Evolutionary conservation across 2,329 filamentous ascomycete genomes (phyloP).

Genomic region (Balansia obtecta): DNA sequence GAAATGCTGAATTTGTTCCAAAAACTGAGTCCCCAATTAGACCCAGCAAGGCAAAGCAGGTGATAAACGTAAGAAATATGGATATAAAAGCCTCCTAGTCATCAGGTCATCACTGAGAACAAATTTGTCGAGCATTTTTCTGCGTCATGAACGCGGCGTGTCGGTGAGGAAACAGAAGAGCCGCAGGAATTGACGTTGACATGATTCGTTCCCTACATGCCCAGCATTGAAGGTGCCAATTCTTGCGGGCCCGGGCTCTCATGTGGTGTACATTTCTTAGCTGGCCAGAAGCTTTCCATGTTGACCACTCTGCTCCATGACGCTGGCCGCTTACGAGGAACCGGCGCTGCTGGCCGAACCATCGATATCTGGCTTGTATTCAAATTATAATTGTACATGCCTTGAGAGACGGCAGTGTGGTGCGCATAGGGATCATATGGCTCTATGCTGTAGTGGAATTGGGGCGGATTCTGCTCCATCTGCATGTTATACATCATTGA

Average conservation of each 20-base stretch:
- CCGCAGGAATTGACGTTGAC: background rate
- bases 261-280: slow-evolving; percentile 22
- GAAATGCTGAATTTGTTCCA: background rate
- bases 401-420: slow-evolving; percentile 8
- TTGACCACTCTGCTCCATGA: slow-evolving; percentile 26
- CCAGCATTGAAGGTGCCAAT: slow-evolving; percentile 13
- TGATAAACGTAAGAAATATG: background rate
- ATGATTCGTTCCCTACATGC: slow-evolving; percentile 11
- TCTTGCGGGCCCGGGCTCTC: slow-evolving; percentile 14
- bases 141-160: background rate
- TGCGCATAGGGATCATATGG: slow-evolving; percentile 8
- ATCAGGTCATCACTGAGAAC: background rate
- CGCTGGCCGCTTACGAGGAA: slow-evolving; percentile 25
- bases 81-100: background rate
- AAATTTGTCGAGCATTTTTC: background rate
- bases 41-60: background rate
- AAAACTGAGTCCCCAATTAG: no score
- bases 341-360: slow-evolving; percentile 24
- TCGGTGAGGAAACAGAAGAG: background rate
- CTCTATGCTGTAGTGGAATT: slow-evolving; percentile 12
- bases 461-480: slow-evolving; percentile 19
- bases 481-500: slow-evolving; percentile 19
- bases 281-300: slow-evolving; percentile 25
- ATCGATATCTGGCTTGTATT: slow-evolving; percentile 14
- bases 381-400: slow-evolving; percentile 15